Base-by-base conservation (phyloP, 805 yeast species). In the Schwanniomyces sp. region DNA sequence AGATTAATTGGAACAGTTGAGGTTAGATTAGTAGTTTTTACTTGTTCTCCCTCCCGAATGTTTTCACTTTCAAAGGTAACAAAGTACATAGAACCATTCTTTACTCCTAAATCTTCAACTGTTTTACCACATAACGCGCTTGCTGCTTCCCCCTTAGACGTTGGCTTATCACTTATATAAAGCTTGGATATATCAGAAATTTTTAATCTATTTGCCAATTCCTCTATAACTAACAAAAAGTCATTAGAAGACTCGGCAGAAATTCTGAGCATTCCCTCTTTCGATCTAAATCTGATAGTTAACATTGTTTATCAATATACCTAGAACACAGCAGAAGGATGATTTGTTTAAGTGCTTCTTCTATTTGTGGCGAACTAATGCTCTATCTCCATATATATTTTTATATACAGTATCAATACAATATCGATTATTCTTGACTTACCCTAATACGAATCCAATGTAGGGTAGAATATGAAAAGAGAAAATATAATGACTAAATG, bases 231-330 rank as follows among this genome's bases (percentile, higher is more conserved):
- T 0, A 55, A 54, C 4, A 65, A 59, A 50, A 88, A 81, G 7
- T 69, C 69, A 17, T 72, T 74, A 1, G 56, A 41, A 3, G 72
- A 66, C 24, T 80, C 81, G 26, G 79, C 81, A 24, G 70, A 62
- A 30, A 88, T 77, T 46, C 98, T 78, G 62, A 81, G 82, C 79
- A 83, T 85, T 7, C 98, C 98, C 55, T 88, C 87, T 58, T 81
- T 88, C 26, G 94, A 76, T 59, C 96, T 79, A 67, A 94, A 89
- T 59, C 99, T 69, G 55, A 91, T 61, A 46, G 70, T 66, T 67
- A 64, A 54, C 21, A 39, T 30, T 25, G 14, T 28, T 17, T 29
- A 38, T 43, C 18, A 32, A 32, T 14, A 16, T 14, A 14, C 18
- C 11, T 9, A 32, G n/a, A 16, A 32, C 8, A 32, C 16, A 12